phyloP scores from a whole-genome alignment of 1,284 basidiomycete genomes.

The Singerocomus inundabilis region DNA sequence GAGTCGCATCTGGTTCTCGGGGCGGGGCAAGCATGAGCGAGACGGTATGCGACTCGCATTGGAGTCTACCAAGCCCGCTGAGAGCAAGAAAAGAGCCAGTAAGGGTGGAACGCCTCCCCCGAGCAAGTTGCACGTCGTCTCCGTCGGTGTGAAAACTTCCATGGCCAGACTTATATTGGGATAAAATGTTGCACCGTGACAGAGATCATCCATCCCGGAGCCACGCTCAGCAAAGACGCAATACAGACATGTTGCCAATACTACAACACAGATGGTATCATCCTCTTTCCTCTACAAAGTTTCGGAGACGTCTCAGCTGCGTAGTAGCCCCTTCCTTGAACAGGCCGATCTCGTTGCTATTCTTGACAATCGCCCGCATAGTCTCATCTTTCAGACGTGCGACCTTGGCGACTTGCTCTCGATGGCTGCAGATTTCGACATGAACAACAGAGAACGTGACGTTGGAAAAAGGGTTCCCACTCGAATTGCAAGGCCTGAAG shows the following conservation, averaged over 20 bases:
- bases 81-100: too few relatives aligned
- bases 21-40: too few relatives aligned
- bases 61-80: too few relatives aligned
- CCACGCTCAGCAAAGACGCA: neutral
- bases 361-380: conserved; percentile 75
- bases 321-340: conserved; percentile 76
- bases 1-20: too few relatives aligned
- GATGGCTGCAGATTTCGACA: conserved; percentile 48
- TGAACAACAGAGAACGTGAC: conserved; percentile 6
- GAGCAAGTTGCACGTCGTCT: neutral
- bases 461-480: conserved; percentile 32
- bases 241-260: conserved; percentile 1
- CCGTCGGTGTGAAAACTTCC: conserved; percentile 4
- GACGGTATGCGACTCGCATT: too few relatives aligned
- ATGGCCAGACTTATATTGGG: neutral
- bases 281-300: conserved; percentile 59
- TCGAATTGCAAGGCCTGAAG: conserved; percentile 65
- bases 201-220: neutral
- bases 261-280: conserved; percentile 5
- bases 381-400: conserved; percentile 71
- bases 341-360: conserved; percentile 71
- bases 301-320: conserved; percentile 61
- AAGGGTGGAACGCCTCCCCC: neutral
- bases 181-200: neutral
- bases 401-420: conserved; percentile 73